phyloP scores from a whole-genome alignment of 2,329 filamentous ascomycete genomes.

The Lizonia empirigonia region DNA sequence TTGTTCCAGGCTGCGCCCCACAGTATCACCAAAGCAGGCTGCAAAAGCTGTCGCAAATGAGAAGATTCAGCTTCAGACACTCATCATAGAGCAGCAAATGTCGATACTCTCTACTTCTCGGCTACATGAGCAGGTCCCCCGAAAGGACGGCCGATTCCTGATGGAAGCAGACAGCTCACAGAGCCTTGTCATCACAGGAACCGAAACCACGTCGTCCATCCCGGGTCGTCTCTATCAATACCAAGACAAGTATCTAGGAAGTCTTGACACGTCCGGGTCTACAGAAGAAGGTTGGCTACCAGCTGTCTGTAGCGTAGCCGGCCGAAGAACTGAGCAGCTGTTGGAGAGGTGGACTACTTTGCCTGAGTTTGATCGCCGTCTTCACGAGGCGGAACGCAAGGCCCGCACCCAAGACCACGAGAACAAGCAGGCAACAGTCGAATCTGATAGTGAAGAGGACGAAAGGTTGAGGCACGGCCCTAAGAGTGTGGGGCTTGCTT shows the following conservation, averaged over 20 bases:
- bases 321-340: constrained; percentile 33
- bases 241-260: constrained; percentile 35
- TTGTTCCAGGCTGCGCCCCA: constrained; percentile 33
- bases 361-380: constrained; percentile 36
- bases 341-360: constrained; percentile 43
- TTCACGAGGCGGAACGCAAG: constrained; percentile 33
- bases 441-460: constrained; percentile 45
- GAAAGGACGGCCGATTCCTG: constrained; percentile 24
- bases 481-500: constrained; percentile 14
- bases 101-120: constrained; percentile 37
- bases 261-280: constrained; percentile 28
- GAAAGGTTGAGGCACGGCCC: constrained; percentile 18
- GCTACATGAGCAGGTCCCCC: constrained; percentile 24
- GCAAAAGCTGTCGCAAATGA: constrained; percentile 44
- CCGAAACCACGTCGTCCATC: constrained; percentile 14
- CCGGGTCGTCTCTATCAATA: constrained; percentile 36
- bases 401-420: constrained; percentile 32
- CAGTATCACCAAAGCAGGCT: constrained; percentile 41
- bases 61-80: constrained; percentile 43
- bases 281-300: constrained; percentile 32
- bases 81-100: constrained; percentile 50
- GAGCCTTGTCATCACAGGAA: constrained; percentile 25
- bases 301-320: constrained; percentile 31
- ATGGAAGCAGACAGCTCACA: constrained; percentile 41
- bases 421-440: constrained; percentile 40